phyloP scores from a whole-genome alignment of 495 filamentous ascomycete genomes.

The Terfezia boudieri region DNA sequence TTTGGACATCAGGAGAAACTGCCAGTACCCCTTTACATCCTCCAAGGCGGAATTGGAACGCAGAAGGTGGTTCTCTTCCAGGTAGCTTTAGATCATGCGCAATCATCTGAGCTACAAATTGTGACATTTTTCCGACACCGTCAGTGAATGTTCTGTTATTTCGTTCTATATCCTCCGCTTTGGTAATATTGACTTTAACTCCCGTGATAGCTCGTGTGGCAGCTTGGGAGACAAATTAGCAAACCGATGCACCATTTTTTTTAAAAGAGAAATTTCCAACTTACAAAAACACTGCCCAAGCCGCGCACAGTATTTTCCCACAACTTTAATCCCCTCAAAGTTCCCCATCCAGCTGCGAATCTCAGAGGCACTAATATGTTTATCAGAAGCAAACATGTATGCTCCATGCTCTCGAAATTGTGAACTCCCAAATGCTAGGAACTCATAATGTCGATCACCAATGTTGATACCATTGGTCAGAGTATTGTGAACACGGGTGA shows the following conservation, averaged over 20 bases:
- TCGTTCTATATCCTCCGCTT: conserved; percentile 40
- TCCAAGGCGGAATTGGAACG: conserved; percentile 75
- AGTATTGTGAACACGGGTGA: conserved; percentile 39
- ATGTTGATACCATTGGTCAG: conserved; percentile 60
- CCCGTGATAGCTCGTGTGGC: conserved; percentile 51
- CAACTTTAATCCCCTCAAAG: conserved; percentile 50
- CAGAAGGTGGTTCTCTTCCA: conserved; percentile 39
- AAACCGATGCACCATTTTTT: background rate
- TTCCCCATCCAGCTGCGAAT: conserved; percentile 87
- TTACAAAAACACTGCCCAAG: conserved; percentile 75
- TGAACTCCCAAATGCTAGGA: conserved; percentile 87
- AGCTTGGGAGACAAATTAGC: conserved; percentile 19
- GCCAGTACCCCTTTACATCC: conserved; percentile 81
- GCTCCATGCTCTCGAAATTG: conserved; percentile 84
- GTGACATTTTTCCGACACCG: conserved; percentile 82
- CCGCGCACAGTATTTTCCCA: conserved; percentile 71
- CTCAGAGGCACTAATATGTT: conserved; percentile 36
- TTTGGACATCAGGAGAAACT: conserved; percentile 36
- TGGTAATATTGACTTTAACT: conserved; percentile 25
- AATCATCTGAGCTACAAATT: conserved; percentile 46
- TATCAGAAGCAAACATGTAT: conserved; percentile 56
- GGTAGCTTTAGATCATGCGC: conserved; percentile 37
- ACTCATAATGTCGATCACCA: conserved; percentile 61
- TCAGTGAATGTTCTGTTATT: conserved; percentile 61
- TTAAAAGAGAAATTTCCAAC: background rate